phyloP scores from a whole-genome alignment of 257 asterid genomes.

The Galeopsis tetrahit region DNA sequence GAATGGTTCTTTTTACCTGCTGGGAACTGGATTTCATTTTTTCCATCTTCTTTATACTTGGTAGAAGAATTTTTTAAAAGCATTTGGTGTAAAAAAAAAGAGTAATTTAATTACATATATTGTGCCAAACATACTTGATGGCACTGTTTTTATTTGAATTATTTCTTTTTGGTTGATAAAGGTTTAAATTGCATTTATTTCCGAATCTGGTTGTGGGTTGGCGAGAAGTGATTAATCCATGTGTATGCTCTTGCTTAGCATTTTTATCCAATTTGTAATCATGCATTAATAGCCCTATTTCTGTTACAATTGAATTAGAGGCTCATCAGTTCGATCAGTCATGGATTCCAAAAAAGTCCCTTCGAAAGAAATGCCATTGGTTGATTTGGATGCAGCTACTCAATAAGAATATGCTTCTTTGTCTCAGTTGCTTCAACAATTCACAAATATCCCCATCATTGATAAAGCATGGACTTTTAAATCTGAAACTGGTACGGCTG shows the following conservation, averaged over 20 bases:
- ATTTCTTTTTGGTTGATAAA: neutral
- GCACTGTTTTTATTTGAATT: neutral
- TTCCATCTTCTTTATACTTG: neutral
- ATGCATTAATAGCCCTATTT: slow-evolving; percentile 20
- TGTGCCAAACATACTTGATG: neutral
- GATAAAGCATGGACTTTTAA: slow-evolving; percentile 93
- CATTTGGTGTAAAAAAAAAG: neutral
- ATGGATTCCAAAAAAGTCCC: slow-evolving; percentile 59
- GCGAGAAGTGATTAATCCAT: no score
- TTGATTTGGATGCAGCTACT: slow-evolving; percentile 41
- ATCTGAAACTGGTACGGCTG: slow-evolving; percentile 59
- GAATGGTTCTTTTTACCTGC: neutral
- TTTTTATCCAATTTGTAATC: slow-evolving; percentile 8
- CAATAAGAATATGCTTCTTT: slow-evolving; percentile 63
- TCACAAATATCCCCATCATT: slow-evolving; percentile 64
- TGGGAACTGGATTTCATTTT: neutral
- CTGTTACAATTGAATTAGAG: slow-evolving; percentile 29
- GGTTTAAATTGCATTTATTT: neutral
- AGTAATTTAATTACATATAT: neutral
- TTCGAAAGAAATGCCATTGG: slow-evolving; percentile 39
- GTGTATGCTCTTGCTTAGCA: slow-evolving; percentile 15
- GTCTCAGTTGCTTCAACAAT: slow-evolving; percentile 71
- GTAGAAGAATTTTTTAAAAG: neutral
- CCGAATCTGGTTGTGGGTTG: no score
- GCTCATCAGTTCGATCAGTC: slow-evolving; percentile 40